Evolutionary conservation across 352 stramenopile species (phyloP).

Genomic region (Globisporangium recalcitrans): DNA sequence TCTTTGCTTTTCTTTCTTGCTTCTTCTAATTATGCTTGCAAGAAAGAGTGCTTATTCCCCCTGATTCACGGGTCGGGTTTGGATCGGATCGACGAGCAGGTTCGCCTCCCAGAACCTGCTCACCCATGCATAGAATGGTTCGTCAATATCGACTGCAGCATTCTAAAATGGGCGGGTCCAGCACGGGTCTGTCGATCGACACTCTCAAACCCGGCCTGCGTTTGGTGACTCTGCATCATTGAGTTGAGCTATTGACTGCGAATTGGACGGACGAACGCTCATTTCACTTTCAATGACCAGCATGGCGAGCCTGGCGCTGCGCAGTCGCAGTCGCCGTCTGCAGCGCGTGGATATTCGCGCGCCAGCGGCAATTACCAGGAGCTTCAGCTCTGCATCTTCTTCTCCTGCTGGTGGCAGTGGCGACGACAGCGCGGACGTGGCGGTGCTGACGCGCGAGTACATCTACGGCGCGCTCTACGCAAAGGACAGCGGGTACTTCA

Average conservation of each 20-base stretch:
- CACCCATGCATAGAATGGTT: not conserved
- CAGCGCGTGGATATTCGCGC: not conserved
- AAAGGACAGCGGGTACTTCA: conserved; percentile 78
- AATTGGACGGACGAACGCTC: not conserved
- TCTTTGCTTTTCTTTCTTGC: conserved; percentile 13
- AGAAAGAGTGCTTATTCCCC: not conserved
- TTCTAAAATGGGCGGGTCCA: not conserved
- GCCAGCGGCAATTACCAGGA: not conserved
- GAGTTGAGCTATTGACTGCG: not conserved
- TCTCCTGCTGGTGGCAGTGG: not conserved
- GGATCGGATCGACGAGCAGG: not conserved
- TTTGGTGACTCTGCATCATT: not conserved
- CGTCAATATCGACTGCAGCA: no score
- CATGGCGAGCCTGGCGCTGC: conserved; percentile 3
- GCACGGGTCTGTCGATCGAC: no score
- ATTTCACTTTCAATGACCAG: not conserved
- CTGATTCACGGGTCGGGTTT: not conserved
- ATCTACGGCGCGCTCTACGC: conserved; percentile 82
- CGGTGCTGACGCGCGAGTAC: conserved; percentile 74
- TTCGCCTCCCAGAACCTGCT: not conserved
- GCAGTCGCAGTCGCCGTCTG: not conserved
- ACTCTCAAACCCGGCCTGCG: not conserved
- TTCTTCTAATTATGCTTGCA: not conserved
- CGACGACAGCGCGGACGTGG: not conserved
- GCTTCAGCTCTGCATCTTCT: not conserved